Conservation (phyloP, 129 eudicot species). For the Flaveria robusta region DNA sequence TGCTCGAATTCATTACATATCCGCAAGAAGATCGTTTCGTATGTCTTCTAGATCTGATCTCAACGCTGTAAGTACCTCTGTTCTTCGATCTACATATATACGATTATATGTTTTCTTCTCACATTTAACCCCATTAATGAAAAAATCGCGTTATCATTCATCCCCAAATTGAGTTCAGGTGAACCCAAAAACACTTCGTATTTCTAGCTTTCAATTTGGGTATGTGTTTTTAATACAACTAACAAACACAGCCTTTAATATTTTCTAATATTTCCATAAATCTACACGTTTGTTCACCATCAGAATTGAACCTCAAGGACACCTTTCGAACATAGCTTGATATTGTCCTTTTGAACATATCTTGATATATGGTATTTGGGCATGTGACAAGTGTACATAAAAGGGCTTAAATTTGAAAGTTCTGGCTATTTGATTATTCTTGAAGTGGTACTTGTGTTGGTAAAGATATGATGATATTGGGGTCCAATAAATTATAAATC, state of each 20-base stretch:
- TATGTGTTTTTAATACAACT: no score
- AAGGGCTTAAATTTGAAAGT: conserved; percentile 17
- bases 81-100: background rate
- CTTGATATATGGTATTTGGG: no score
- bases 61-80: conserved; percentile 59
- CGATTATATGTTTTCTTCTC: background rate
- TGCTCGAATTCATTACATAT: conserved; percentile 75
- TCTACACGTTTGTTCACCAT: no score
- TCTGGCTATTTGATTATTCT: conserved; percentile 20
- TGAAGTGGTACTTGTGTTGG: conserved; percentile 31
- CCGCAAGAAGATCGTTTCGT: conserved; percentile 61
- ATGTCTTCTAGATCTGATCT: conserved; percentile 83
- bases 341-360: no score
- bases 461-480: conserved; percentile 24
- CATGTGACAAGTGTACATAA: conserved; percentile 6
- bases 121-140: conserved; percentile 20
- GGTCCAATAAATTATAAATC: conserved; percentile 20
- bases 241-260: no score
- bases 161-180: background rate
- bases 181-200: conserved; percentile 9
- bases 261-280: no score
- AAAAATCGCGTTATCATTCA: background rate
- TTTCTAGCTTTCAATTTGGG: background rate
- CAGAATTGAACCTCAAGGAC: no score
- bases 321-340: no score